Base-by-base conservation (phyloP, 306 rosid genomes). In the Hippophae rhamnoides region DNA sequence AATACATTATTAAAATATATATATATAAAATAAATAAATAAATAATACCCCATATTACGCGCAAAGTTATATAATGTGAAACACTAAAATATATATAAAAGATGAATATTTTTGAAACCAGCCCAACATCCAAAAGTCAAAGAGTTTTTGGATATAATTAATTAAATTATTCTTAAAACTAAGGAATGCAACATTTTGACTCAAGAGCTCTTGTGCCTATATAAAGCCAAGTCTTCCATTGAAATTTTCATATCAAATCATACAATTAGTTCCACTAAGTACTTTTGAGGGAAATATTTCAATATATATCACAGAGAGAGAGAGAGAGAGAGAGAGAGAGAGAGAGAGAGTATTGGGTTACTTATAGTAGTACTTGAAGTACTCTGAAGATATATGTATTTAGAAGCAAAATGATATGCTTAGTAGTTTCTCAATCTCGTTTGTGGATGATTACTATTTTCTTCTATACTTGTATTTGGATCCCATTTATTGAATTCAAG, bases 401-500 rank as follows among this genome's bases (percentile, higher is more conserved):
- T 18, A 18, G 23, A 18, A 13, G 13, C 41, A 10, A 69, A 44
- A 43, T 89, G 97, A 80, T 76, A 66, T 74, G 73, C 60, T 54
- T 82, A 54, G 10, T 76, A 67, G 63, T 26, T 57, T 74, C 81
- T 65, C 71, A 69, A 7, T 84, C 93, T 43, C 69, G 54, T 0
- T 12, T 74, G 51, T 57, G 85, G 75, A 59, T 78, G 57, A 81
- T 74, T 8, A 69, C 80, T 54, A 66, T 84, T 47, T 56, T 89
- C 46, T 80, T 89, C 52, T 84, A 70, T 72, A 80, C 87, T 7
- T 86, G 89, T 64, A 2, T 89, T 57, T 73, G 74, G 83, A 80
- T 89, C 57, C 97, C 97, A 47, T 13, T 80, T 40, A 54, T 23
- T 48, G 77, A 71, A 63, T 69, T 89, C 52, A 86, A 71, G 69